Evolutionary conservation across 2,329 filamentous ascomycete species (phyloP).

Genomic region (Diplodia corticola): DNA sequence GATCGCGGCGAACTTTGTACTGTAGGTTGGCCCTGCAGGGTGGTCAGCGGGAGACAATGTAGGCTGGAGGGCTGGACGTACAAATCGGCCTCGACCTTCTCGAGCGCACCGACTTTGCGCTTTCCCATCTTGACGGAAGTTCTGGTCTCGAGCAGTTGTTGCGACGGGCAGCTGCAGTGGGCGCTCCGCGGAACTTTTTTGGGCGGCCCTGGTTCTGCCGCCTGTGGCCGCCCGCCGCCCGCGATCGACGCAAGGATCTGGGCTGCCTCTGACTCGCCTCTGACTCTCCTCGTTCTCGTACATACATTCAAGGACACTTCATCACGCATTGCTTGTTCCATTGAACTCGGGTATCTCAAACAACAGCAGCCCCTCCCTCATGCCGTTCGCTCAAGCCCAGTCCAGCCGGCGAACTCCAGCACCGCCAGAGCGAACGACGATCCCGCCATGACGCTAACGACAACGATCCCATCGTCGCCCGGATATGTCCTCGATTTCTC

Average conservation of each 20-base stretch:
- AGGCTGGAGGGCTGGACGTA: slow-evolving; percentile 35
- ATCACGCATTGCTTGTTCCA: not conserved
- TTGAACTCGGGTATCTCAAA: not conserved
- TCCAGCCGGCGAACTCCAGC: slow-evolving; percentile 29
- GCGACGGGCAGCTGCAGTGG: not conserved
- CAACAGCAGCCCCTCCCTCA: not conserved
- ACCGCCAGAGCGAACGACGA: slow-evolving; percentile 34
- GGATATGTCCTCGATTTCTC: slow-evolving; percentile 32
- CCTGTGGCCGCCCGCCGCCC: not conserved
- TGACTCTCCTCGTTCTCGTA: not conserved
- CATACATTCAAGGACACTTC: not conserved
- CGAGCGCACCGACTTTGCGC: slow-evolving; percentile 85
- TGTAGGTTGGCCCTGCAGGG: slow-evolving; percentile 71
- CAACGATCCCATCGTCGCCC: slow-evolving; percentile 35
- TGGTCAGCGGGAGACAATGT: not conserved
- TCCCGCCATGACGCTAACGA: slow-evolving; percentile 38
- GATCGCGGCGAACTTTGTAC: slow-evolving; percentile 87
- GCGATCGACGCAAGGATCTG: not conserved
- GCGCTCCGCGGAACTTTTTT: slow-evolving; percentile 6
- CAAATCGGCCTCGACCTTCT: slow-evolving; percentile 92
- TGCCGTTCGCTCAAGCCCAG: not conserved
- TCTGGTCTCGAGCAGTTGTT: not conserved
- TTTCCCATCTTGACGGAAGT: slow-evolving; percentile 64
- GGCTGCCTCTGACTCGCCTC: not conserved
- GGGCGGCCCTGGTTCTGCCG: not conserved